These are phyloP conservation scores for Schizopora paradoxa DNA, from an alignment of 1,284 basidiomycete species.

Conservation along the genomic window DNA sequence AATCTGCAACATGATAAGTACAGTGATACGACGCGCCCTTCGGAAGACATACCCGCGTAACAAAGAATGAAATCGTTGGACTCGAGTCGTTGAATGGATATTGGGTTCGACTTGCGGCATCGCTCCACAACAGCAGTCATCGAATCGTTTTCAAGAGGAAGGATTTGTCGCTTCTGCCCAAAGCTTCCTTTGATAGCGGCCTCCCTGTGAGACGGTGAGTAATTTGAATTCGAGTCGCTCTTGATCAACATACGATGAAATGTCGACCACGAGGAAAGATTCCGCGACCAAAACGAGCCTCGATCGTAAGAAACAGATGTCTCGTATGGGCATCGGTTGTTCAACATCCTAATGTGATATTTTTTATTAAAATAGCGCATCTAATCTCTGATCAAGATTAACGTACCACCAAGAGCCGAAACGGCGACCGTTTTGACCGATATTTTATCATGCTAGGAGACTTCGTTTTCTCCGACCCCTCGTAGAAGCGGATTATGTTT, in stretches of 20 bases:
- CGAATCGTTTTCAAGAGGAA: constrained; percentile 1
- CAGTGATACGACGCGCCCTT: not conserved
- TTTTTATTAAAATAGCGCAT: not conserved
- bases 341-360: constrained; percentile 1
- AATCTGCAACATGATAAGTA: not conserved
- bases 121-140: constrained; percentile 1
- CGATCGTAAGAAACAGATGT: constrained; percentile 1
- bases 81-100: constrained; percentile 2
- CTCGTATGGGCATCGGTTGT: not conserved
- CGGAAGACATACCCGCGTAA: constrained; percentile 1
- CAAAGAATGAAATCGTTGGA: constrained; percentile 6
- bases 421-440: too few species aligned
- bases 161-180: not conserved
- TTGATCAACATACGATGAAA: not conserved
- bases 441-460: not conserved
- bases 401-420: too few species aligned
- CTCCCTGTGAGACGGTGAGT: not conserved
- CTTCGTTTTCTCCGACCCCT: not conserved
- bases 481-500: constrained; percentile 3
- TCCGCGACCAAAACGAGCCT: constrained; percentile 4
- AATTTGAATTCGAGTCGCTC: not conserved
- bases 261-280: not conserved
- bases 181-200: not conserved
- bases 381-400: not conserved
- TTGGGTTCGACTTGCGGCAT: constrained; percentile 1